A percentile compares a stretch with the other conserved stretches of the same genome.
Evolutionary conservation across 2,329 filamentous ascomycete genomes (phyloP).

Genomic region (Colletotrichum australisinense): DNA sequence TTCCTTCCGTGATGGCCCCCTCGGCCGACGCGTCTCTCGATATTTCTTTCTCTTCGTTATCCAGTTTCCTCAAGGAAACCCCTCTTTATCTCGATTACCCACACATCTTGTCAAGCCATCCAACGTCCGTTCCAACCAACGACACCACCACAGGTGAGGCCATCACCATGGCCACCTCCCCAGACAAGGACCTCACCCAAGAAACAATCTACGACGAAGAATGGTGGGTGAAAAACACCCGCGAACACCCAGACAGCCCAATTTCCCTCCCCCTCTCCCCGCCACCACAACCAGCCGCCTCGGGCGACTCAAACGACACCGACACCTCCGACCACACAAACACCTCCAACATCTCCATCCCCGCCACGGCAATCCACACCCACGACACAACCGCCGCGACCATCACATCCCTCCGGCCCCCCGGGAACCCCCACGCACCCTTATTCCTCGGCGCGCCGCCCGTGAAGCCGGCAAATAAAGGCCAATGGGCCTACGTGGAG

Average conservation of each 20-base stretch:
- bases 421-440: neutral
- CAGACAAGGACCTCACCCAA: neutral
- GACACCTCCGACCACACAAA: no score
- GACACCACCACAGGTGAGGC: neutral
- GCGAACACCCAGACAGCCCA: neutral
- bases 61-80: neutral
- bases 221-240: neutral
- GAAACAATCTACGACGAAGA: neutral
- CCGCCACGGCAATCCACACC: neutral
- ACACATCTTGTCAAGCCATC: no score
- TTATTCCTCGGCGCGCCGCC: slow-evolving; percentile 5
- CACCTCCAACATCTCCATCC: neutral
- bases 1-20: neutral
- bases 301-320: no score
- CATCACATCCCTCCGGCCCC: neutral
- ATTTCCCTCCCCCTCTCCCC: no score
- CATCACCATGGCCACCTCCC: neutral
- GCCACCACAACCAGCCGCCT: no score
- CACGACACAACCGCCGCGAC: neutral
- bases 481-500: neutral
- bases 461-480: neutral
- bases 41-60: neutral
- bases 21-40: neutral
- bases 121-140: neutral
- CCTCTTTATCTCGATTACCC: no score